phyloP scores from a whole-genome alignment of 352 stramenopile genomes.

The Phytophthora idaei region DNA sequence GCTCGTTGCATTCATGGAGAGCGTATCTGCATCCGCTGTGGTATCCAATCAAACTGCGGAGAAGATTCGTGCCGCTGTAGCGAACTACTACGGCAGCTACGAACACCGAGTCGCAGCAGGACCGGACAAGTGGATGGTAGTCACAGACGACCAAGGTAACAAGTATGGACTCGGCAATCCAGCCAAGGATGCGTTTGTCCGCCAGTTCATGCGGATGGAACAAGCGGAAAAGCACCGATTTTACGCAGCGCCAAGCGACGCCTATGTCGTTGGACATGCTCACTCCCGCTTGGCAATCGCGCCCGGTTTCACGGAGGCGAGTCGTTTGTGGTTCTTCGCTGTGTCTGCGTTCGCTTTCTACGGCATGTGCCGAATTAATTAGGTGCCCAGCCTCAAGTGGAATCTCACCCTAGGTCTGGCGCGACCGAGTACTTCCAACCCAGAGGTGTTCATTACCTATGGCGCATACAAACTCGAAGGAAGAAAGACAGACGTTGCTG shows the following conservation, averaged over 20 bases:
- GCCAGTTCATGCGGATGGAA: conserved; percentile 15
- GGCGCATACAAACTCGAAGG: background rate
- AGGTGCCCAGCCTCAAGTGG: conserved; percentile 10
- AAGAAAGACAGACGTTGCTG: background rate
- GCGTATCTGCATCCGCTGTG: too few relatives aligned
- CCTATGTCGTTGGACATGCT: conserved; percentile 13
- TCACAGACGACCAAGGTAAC: conserved; percentile 2
- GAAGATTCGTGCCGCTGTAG: background rate
- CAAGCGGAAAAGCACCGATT: background rate
- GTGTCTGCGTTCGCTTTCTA: conserved; percentile 17
- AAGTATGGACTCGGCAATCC: conserved; percentile 6
- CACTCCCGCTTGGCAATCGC: conserved; percentile 1
- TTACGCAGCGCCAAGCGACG: conserved; percentile 13
- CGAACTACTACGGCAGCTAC: background rate
- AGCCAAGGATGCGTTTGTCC: conserved; percentile 5
- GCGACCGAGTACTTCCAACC: too few relatives aligned
- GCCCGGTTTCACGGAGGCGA: conserved; percentile 5
- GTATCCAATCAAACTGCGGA: background rate
- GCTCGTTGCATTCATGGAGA: too few relatives aligned
- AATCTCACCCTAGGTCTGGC: background rate
- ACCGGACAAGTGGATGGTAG: conserved; percentile 13
- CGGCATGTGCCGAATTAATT: conserved; percentile 19
- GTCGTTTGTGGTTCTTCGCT: conserved; percentile 8
- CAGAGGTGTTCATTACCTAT: background rate
- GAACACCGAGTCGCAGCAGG: conserved; percentile 4